phyloP scores from a whole-genome alignment of 441 rosid species.

The Erysimum cheiri region DNA sequence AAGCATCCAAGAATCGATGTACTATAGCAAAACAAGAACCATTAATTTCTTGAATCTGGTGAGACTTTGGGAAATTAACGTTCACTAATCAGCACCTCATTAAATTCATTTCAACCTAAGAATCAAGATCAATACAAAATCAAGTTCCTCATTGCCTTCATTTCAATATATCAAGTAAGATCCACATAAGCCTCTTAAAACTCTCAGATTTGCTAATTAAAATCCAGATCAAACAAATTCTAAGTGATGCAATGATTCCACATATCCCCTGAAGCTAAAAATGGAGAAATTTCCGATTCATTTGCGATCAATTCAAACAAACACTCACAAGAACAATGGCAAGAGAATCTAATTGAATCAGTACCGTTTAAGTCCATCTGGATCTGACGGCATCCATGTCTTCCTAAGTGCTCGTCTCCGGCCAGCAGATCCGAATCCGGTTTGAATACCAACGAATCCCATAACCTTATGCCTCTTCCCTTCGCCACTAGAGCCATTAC shows the following conservation, averaged over 20 bases:
- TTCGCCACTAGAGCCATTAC: conserved; percentile 30
- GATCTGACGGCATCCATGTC: conserved; percentile 95
- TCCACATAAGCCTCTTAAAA: background rate
- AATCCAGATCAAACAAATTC: conserved; percentile 22
- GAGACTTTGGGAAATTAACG: background rate
- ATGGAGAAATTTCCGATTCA: background rate
- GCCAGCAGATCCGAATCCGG: conserved; percentile 73
- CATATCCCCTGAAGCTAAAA: conserved; percentile 16
- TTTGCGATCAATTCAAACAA: background rate
- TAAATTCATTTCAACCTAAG: conserved; percentile 6
- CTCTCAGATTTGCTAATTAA: conserved; percentile 29
- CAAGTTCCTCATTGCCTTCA: conserved; percentile 4
- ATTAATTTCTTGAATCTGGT: background rate
- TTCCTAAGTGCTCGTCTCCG: conserved; percentile 77
- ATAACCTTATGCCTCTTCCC: conserved; percentile 70
- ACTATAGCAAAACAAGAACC: background rate
- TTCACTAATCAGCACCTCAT: background rate
- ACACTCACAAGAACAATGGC: background rate
- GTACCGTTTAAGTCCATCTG: conserved; percentile 77
- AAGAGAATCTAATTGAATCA: conserved; percentile 1
- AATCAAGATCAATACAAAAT: conserved; percentile 14
- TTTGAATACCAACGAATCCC: conserved; percentile 92
- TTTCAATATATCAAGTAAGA: background rate
- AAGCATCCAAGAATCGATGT: conserved; percentile 23
- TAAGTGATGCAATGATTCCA: conserved; percentile 16